A percentile compares a stretch with the other conserved stretches of the same genome.
Conservation (phyloP, 2,329 filamentous ascomycete species). For the Fusarium hostae region DNA sequence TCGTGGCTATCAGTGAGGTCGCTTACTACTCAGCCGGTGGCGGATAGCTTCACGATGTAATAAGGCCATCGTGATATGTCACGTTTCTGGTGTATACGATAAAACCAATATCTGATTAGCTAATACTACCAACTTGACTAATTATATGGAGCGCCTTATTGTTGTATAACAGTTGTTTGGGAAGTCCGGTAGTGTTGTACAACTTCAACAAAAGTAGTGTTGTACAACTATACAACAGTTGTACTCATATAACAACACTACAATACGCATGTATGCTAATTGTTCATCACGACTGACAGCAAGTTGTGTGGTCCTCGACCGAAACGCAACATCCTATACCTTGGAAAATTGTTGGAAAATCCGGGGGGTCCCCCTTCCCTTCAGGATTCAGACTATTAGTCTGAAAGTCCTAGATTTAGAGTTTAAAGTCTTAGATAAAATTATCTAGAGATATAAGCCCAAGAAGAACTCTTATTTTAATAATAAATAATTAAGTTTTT, state of each 20-base stretch:
- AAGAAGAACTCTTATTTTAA: no score
- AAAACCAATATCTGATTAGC: not conserved
- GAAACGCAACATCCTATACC: no score
- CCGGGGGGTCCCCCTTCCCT: no score
- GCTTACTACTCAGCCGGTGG: not conserved
- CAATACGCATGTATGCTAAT: not conserved
- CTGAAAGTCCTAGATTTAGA: no score
- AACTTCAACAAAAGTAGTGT: not conserved
- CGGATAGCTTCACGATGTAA: not conserved
- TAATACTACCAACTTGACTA: not conserved
- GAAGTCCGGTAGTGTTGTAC: not conserved
- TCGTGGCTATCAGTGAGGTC: not conserved
- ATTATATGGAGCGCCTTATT: not conserved
- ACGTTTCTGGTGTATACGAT: not conserved
- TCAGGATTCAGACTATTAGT: no score
- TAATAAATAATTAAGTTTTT: no score
- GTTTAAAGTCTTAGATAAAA: no score
- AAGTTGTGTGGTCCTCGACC: no score
- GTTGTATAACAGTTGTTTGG: not conserved
- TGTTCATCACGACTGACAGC: no score
- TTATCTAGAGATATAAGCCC: no score
- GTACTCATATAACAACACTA: not conserved
- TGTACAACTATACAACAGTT: not conserved
- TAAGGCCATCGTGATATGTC: not conserved
- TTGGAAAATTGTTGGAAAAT: no score